A percentile compares a stretch with the other conserved stretches of the same genome.
These are phyloP conservation scores for Neonectria ditissima DNA, from an alignment of 2,329 filamentous ascomycete species.

Conservation along the genomic window DNA sequence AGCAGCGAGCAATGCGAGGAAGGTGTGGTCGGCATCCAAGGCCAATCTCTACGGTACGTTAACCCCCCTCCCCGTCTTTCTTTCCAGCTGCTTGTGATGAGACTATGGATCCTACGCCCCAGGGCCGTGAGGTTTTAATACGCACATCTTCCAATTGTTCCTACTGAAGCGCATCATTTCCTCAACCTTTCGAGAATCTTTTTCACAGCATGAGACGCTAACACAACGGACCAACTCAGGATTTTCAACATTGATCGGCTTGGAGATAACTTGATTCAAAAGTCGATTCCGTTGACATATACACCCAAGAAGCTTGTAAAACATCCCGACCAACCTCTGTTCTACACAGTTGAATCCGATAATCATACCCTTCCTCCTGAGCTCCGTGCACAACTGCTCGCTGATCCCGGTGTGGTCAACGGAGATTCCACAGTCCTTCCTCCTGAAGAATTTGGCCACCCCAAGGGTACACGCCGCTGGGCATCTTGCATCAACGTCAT, in stretches of 20 bases:
- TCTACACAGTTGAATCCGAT: conserved; percentile 94
- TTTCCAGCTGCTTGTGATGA: conserved; percentile 71
- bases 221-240: conserved; percentile 57
- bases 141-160: conserved; percentile 87
- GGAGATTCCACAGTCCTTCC: conserved; percentile 78
- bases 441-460: conserved; percentile 89
- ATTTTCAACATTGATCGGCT: conserved; percentile 94
- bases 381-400: conserved; percentile 79
- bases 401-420: conserved; percentile 77
- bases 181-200: conserved; percentile 32
- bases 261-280: conserved; percentile 86
- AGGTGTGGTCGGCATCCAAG: conserved; percentile 94
- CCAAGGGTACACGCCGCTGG: conserved; percentile 87
- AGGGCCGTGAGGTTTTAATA: conserved; percentile 67
- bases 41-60: conserved; percentile 83
- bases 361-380: conserved; percentile 88
- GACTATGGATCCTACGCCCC: conserved; percentile 66
- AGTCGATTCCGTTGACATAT: conserved; percentile 87
- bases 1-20: conserved; percentile 94
- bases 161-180: conserved; percentile 75
- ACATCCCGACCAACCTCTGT: conserved; percentile 87
- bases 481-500: conserved; percentile 95
- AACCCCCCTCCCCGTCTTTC: conserved; percentile 47
- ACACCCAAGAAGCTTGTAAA: conserved; percentile 90
- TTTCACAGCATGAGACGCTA: conserved; percentile 40